phyloP scores from a whole-genome alignment of 2,329 filamentous ascomycete genomes.

The Ophiocordyceps unilateralis region DNA sequence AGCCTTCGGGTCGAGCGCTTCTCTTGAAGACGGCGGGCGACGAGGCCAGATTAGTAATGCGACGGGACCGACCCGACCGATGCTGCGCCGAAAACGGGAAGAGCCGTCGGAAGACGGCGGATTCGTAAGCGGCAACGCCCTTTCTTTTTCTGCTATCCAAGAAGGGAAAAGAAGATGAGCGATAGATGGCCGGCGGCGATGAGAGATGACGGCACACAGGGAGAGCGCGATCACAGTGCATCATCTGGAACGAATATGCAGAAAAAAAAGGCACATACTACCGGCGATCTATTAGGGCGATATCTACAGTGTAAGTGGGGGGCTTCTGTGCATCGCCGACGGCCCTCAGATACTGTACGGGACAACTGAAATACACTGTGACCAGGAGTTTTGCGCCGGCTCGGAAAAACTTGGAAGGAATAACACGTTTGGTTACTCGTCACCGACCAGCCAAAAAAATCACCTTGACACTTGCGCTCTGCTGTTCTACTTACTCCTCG shows the following conservation, averaged over 20 bases:
- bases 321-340: too few relatives aligned
- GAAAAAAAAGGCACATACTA: too few relatives aligned
- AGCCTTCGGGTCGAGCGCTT: not conserved
- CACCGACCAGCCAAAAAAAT: slow-evolving; percentile 9
- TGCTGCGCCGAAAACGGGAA: not conserved
- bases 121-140: not conserved
- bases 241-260: not conserved
- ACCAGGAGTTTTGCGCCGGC: too few relatives aligned
- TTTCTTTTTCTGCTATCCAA: not conserved
- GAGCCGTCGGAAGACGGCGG: not conserved
- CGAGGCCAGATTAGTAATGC: slow-evolving; percentile 1
- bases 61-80: not conserved
- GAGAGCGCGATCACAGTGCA: not conserved
- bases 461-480: not conserved
- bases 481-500: not conserved
- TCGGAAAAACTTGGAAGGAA: not conserved
- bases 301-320: too few relatives aligned
- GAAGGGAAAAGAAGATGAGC: not conserved
- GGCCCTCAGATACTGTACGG: too few relatives aligned
- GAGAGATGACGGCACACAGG: not conserved
- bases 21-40: not conserved
- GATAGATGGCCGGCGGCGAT: not conserved
- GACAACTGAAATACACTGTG: too few relatives aligned
- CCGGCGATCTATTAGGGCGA: not conserved
- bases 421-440: slow-evolving; percentile 6